Evolutionary conservation across 169 alveolate species (phyloP), one percentile per base, ranked within the genome.

Genomic region (Plasmodium knowlesi): DNA sequence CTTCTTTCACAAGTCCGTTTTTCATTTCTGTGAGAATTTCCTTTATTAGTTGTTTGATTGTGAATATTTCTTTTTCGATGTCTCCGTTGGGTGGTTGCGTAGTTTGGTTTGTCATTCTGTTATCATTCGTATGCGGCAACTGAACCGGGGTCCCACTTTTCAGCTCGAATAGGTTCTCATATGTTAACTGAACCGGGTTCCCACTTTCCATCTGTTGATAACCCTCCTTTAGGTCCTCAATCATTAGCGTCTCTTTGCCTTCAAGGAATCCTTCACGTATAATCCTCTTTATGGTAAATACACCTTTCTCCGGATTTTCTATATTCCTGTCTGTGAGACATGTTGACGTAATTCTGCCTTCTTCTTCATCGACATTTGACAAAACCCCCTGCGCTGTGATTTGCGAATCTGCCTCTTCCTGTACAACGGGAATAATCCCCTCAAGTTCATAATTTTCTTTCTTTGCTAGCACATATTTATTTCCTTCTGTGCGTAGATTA

Each of bases 21-120:
- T 70, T 83, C 37, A 83, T 83, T 83, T 83, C 92, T 37, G 32
- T 19, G 10, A 83, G 71, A 34, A 70, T 41, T 70, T 70, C 92
- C 30, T 67, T 61, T n/a, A 83, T 83, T 37, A 83, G 53, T 19
- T 83, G 19, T 83, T 83, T 83, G 43, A 83, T 70, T 43, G 71
- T 54, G 43, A 83, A 22, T 39, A 83, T 83, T 30, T 83, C 83
- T 70, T 83, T 61, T 83, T 83, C 92, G 25, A 83, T 67, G 25
- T 83, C 82, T 32, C 43, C 50, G 73, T 34, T 34, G 30, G 46
- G 28, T 19, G 28, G 81, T 83, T 83, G 73, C 25, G 43, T 53
- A 9, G 78, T 37, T 37, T 83, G 43, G 43, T 19, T 41, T 19
- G n/a, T 19, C 8, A 43, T 79, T 41, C 10, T 50, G 4, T 28